Evolutionary conservation across 2,329 filamentous ascomycete species (phyloP).

Genomic region (Alternaria infectoria): DNA sequence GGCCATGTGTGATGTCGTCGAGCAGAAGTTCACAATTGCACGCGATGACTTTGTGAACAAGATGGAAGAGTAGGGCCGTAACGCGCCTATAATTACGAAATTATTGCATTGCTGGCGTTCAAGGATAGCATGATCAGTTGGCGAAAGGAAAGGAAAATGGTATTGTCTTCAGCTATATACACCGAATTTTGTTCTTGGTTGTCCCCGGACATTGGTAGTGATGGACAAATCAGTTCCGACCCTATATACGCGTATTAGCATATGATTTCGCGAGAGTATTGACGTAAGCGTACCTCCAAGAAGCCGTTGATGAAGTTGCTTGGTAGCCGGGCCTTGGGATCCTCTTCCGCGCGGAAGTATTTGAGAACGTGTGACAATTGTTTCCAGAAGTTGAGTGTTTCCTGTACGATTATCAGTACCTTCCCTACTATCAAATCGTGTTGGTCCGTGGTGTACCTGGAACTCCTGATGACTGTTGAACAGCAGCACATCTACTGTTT

Average conservation of each 20-base stretch:
- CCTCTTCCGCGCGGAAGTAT: slow-evolving; percentile 91
- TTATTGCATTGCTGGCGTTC: slow-evolving; percentile 44
- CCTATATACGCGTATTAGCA: slow-evolving; percentile 32
- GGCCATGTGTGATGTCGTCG: slow-evolving; percentile 89
- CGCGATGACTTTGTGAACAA: slow-evolving; percentile 64
- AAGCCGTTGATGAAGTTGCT: slow-evolving; percentile 93
- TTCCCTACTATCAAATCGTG: neutral
- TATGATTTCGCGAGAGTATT: neutral
- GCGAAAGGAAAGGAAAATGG: slow-evolving; percentile 45
- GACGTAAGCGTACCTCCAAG: slow-evolving; percentile 74
- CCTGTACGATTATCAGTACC: slow-evolving; percentile 59
- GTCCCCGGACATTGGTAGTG: slow-evolving; percentile 5
- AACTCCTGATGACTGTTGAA: slow-evolving; percentile 92
- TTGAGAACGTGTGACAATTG: slow-evolving; percentile 94
- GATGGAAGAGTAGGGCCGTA: slow-evolving; percentile 31
- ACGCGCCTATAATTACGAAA: neutral
- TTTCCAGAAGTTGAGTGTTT: slow-evolving; percentile 99
- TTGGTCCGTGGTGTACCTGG: slow-evolving; percentile 67
- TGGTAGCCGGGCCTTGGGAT: slow-evolving; percentile 75
- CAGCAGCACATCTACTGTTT: slow-evolving; percentile 85
- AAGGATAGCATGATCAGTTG: slow-evolving; percentile 21
- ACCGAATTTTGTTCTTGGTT: slow-evolving; percentile 27
- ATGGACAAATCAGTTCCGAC: slow-evolving; percentile 43
- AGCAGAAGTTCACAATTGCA: slow-evolving; percentile 82
- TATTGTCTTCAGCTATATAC: slow-evolving; percentile 46